Conservation (phyloP, 257 asterid species). For the Petunia axillaris region DNA sequence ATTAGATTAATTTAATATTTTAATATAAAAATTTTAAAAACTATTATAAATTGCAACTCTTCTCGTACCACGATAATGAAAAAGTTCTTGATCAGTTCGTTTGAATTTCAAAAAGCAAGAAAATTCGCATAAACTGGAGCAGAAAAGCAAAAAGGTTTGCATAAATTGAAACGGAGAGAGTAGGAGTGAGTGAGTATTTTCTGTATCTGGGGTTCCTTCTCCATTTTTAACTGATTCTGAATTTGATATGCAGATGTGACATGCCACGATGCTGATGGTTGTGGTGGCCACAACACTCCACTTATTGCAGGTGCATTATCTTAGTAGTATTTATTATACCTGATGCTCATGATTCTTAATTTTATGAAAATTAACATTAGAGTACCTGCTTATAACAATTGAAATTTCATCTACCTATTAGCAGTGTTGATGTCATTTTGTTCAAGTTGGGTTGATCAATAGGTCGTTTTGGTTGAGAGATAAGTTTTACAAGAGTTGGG, state of each 20-base stretch:
- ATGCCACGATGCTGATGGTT: constrained; percentile 68
- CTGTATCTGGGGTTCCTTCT: not conserved
- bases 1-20: not conserved
- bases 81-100: not conserved
- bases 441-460: not conserved
- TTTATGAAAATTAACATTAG: not conserved
- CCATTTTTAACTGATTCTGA: not conserved
- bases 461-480: not conserved
- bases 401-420: not conserved
- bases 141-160: no score
- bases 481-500: no score
- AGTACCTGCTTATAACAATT: not conserved
- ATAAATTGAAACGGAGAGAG: no score
- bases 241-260: constrained; percentile 42
- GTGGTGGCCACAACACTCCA: constrained; percentile 56
- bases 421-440: not conserved
- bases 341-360: not conserved
- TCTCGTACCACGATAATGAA: not conserved
- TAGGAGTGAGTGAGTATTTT: not conserved
- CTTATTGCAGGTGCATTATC: constrained; percentile 67
- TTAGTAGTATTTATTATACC: not conserved
- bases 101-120: not conserved
- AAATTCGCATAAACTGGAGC: no score
- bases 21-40: not conserved
- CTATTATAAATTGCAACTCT: not conserved